Conservation (phyloP, 345 rosid genomes). For the Moricandia arvensis region DNA sequence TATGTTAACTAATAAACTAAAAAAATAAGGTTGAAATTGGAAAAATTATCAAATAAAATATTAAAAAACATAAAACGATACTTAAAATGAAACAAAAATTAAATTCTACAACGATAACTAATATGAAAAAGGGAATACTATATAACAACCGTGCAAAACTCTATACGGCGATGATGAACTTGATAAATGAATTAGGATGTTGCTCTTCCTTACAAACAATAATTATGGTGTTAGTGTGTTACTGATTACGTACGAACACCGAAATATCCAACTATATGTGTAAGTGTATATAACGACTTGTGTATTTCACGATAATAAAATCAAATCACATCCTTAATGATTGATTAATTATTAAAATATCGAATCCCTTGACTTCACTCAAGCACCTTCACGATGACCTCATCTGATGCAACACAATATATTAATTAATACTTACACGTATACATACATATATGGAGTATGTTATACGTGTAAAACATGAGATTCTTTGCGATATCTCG, state of each 20-base stretch:
- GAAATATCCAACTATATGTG: not conserved
- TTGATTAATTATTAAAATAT: slow-evolving; percentile 17
- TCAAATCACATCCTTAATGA: slow-evolving; percentile 23
- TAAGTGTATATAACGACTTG: slow-evolving; percentile 17
- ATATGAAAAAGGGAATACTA: too few species aligned
- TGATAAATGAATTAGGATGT: too few species aligned
- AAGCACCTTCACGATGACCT: slow-evolving; percentile 43
- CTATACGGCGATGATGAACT: too few species aligned
- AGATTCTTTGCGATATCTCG: slow-evolving; percentile 36
- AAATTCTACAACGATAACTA: too few species aligned
- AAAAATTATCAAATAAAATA: too few species aligned
- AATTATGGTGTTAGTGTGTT: too few species aligned
- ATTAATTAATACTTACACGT: slow-evolving; percentile 17
- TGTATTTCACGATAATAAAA: not conserved
- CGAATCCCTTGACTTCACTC: slow-evolving; percentile 57
- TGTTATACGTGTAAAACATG: slow-evolving; percentile 26
- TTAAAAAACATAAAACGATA: too few species aligned
- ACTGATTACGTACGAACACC: not conserved
- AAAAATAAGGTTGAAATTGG: too few species aligned
- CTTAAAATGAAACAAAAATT: too few species aligned
- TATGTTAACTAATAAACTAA: too few species aligned
- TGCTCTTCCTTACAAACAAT: too few species aligned
- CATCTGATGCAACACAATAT: slow-evolving; percentile 38
- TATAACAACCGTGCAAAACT: too few species aligned
- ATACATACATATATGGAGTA: not conserved